phyloP scores from a whole-genome alignment of 2,329 filamentous ascomycete species.

The Zasmidium citrigriseum region DNA sequence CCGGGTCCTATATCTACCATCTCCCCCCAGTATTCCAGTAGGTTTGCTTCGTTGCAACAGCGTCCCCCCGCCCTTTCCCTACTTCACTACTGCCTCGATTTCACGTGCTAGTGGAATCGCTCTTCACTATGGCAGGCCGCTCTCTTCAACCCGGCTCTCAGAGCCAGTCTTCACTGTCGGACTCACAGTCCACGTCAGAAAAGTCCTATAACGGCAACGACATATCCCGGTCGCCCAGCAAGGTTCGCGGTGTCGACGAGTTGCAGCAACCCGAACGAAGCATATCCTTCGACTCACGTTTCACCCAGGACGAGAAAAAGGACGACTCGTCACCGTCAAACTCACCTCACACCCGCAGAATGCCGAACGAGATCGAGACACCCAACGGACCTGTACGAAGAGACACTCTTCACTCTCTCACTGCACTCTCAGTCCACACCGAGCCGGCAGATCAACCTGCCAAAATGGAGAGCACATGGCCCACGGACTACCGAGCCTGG shows the following conservation, averaged over 20 bases:
- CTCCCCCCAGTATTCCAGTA: neutral
- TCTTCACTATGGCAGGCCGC: slow-evolving; percentile 14
- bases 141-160: neutral
- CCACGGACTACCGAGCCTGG: slow-evolving; percentile 47
- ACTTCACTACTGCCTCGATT: neutral
- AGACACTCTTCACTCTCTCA: slow-evolving; percentile 11
- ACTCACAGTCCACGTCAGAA: slow-evolving; percentile 20
- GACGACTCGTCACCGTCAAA: neutral
- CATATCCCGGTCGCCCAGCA: slow-evolving; percentile 17
- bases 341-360: slow-evolving; percentile 2
- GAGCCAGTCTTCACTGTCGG: slow-evolving; percentile 15
- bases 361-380: slow-evolving; percentile 15
- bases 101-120: neutral
- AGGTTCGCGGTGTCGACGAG: slow-evolving; percentile 11
- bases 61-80: neutral
- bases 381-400: slow-evolving; percentile 17
- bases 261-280: slow-evolving; percentile 6
- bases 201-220: slow-evolving; percentile 16
- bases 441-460: neutral
- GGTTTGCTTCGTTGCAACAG: slow-evolving; percentile 4
- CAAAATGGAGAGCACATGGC: slow-evolving; percentile 43
- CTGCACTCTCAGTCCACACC: slow-evolving; percentile 10
- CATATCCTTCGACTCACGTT: slow-evolving; percentile 18
- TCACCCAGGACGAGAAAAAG: slow-evolving; percentile 7
- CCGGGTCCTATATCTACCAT: neutral